These are phyloP conservation scores for Hygrocybe coccinea DNA, from an alignment of 768 basidiomycete genomes.

Conservation along the genomic window DNA sequence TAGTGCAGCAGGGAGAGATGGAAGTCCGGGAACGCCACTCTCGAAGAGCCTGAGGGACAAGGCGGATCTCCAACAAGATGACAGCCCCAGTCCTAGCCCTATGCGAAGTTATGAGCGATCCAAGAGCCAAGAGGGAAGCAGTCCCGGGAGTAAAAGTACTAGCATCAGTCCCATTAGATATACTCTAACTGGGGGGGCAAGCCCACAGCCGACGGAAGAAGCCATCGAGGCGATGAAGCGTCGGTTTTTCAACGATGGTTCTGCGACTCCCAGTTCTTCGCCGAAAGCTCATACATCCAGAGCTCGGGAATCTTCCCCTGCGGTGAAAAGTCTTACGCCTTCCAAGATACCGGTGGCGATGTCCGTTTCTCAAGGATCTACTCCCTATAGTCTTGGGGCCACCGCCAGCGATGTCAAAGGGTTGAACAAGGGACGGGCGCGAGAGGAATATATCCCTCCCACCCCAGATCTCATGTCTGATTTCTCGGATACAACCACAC, in stretches of 20 bases:
- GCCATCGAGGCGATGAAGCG: constrained; percentile 63
- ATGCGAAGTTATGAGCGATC: neutral
- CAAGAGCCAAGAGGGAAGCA: neutral
- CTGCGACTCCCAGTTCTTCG: constrained; percentile 27
- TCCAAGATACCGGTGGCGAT: neutral
- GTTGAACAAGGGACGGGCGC: neutral
- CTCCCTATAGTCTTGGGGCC: neutral
- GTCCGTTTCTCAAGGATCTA: neutral
- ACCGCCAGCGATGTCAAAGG: neutral
- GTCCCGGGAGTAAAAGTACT: constrained; percentile 18
- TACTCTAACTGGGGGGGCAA: constrained; percentile 20
- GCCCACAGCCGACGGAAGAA: constrained; percentile 39
- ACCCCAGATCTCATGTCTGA: constrained; percentile 62
- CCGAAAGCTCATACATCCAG: constrained; percentile 10
- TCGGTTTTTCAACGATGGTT: constrained; percentile 39
- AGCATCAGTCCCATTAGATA: constrained; percentile 21
- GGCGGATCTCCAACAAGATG: neutral
- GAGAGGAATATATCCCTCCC: constrained; percentile 28
- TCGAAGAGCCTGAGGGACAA: neutral
- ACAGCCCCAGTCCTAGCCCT: neutral
- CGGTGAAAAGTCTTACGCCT: neutral
- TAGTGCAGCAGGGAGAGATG: neutral
- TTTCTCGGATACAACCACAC: constrained; percentile 53
- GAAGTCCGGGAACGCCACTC: neutral
- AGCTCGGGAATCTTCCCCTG: neutral